Conservation (phyloP, 768 basidiomycete genomes). For the Rubroboletus satanas region DNA sequence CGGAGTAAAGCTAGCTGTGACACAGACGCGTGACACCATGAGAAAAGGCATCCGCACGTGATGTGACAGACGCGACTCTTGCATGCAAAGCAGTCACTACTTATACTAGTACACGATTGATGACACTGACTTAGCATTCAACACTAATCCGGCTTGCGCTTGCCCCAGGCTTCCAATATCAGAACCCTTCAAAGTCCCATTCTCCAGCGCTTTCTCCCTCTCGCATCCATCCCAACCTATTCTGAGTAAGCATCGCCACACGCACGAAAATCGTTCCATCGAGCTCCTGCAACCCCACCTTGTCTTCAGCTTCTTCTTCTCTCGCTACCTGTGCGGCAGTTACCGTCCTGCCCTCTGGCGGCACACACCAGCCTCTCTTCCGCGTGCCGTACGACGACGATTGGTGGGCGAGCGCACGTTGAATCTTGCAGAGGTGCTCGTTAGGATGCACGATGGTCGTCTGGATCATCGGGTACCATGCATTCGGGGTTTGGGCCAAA, state of each 20-base stretch:
- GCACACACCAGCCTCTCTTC: conserved; percentile 23
- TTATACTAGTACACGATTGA: background rate
- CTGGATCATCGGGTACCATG: conserved; percentile 56
- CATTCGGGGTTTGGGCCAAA: conserved; percentile 42
- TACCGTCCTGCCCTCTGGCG: conserved; percentile 10
- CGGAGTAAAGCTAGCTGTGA: background rate
- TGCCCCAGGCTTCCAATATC: background rate
- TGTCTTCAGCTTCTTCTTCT: conserved; percentile 26
- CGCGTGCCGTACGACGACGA: conserved; percentile 41
- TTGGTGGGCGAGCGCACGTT: conserved; percentile 47
- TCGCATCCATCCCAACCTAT: conserved; percentile 37
- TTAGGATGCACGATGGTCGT: conserved; percentile 53
- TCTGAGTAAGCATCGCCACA: conserved; percentile 48
- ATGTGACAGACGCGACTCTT: background rate
- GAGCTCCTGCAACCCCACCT: conserved; percentile 26
- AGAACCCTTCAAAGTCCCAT: conserved; percentile 25
- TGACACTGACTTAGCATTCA: background rate
- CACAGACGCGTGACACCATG: background rate
- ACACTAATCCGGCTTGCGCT: background rate
- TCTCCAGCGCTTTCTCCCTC: conserved; percentile 33
- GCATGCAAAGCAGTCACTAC: too few relatives aligned
- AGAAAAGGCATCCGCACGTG: background rate
- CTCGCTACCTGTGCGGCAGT: conserved; percentile 16
- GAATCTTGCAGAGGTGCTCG: conserved; percentile 48
- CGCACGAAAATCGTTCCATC: conserved; percentile 68